Evolutionary conservation across 2,329 filamentous ascomycete species (phyloP).

Genomic region (Neoscytalidium dimidiatum): DNA sequence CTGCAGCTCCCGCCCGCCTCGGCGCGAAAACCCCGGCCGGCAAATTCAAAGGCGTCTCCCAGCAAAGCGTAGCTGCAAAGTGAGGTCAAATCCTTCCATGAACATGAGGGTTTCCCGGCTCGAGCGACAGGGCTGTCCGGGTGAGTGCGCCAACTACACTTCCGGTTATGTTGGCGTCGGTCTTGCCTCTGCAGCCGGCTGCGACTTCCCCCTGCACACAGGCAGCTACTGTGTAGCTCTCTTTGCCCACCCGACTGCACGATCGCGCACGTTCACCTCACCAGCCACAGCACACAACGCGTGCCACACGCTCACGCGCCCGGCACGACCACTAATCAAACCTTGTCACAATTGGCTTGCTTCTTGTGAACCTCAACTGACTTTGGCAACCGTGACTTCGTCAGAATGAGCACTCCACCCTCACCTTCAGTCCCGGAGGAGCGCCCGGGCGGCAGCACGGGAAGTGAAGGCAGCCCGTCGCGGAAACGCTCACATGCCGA

Average conservation of each 20-base stretch:
- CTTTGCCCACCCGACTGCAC: too few species aligned
- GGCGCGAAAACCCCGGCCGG: slow-evolving; percentile 2
- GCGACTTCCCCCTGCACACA: too few species aligned
- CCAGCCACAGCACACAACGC: slow-evolving; percentile 14
- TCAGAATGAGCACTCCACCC: background rate
- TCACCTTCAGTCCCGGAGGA: background rate
- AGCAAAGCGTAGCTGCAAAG: too few species aligned
- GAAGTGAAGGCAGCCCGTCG: background rate
- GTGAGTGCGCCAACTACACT: too few species aligned
- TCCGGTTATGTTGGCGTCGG: too few species aligned
- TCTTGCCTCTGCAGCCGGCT: too few species aligned
- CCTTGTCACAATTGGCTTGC: background rate
- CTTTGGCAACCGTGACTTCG: background rate
- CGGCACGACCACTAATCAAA: background rate
- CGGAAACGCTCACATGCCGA: slow-evolving; percentile 19
- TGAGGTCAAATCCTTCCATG: too few species aligned
- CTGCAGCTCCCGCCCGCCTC: background rate
- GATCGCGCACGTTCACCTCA: background rate
- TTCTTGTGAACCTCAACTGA: background rate
- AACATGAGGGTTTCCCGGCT: too few species aligned
- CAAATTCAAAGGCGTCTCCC: too few species aligned
- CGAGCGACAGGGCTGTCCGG: too few species aligned
- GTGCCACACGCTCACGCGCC: background rate
- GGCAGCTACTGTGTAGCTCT: too few species aligned
- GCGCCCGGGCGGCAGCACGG: background rate